These are phyloP conservation scores for Eutrema heterophyllum DNA, from an alignment of 345 rosid species.

Conservation along the genomic window DNA sequence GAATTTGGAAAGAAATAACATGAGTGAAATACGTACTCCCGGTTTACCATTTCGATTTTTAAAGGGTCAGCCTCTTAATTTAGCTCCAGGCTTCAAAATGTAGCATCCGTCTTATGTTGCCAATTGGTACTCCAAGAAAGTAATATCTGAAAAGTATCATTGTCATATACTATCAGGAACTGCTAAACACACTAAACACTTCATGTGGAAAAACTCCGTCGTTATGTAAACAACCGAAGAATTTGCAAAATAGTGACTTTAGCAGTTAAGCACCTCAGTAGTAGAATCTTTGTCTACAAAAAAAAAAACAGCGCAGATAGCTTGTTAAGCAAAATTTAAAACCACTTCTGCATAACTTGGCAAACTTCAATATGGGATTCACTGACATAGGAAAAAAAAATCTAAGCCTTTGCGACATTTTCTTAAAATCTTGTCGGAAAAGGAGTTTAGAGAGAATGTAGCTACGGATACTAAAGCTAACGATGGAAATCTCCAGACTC, in stretches of 20 bases:
- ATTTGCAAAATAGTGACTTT: constrained; percentile 2
- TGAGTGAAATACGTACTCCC: neutral
- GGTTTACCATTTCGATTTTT: constrained; percentile 1
- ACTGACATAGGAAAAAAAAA: neutral
- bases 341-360: neutral
- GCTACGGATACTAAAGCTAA: neutral
- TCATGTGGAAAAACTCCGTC: neutral
- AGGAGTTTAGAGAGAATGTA: neutral
- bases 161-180: neutral
- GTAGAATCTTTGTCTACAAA: neutral
- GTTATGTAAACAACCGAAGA: neutral
- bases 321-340: neutral
- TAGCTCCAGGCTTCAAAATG: neutral
- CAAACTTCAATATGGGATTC: neutral
- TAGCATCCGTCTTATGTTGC: neutral
- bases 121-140: neutral
- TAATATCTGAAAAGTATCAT: neutral
- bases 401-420: neutral
- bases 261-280: neutral
- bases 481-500: neutral
- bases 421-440: neutral
- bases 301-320: neutral
- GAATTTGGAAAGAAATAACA: neutral
- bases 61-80: neutral
- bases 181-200: neutral